Conservation (phyloP, 2,329 filamentous ascomycete species). For the Ilyonectria robusta region DNA sequence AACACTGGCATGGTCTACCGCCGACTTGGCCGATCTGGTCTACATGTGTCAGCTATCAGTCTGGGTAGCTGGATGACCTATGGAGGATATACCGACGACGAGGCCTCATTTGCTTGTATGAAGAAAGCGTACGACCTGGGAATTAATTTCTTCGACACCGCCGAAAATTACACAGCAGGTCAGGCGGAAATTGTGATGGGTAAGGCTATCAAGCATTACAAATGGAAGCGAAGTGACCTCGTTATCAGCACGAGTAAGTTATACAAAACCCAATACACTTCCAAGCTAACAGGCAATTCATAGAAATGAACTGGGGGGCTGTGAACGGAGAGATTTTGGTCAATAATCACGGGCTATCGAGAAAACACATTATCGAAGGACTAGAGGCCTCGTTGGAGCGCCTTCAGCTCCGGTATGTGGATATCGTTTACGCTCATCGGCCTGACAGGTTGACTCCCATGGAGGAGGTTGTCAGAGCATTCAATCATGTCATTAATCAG, state of each 20-base stretch:
- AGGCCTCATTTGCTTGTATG: constrained; percentile 72
- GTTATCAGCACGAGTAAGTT: constrained; percentile 68
- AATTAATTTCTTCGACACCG: constrained; percentile 75
- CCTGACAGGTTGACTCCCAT: constrained; percentile 78
- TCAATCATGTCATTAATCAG: constrained; percentile 77
- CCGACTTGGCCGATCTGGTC: constrained; percentile 64
- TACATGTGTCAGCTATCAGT: constrained; percentile 77
- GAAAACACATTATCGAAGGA: constrained; percentile 49
- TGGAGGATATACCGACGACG: constrained; percentile 74
- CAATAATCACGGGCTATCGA: too few relatives aligned
- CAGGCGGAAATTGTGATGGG: constrained; percentile 76
- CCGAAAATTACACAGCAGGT: constrained; percentile 71
- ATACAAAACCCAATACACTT: constrained; percentile 70
- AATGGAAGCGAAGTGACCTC: constrained; percentile 72
- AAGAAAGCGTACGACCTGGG: constrained; percentile 72
- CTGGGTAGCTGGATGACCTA: constrained; percentile 77
- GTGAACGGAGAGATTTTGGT: too few relatives aligned
- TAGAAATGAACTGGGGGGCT: too few relatives aligned
- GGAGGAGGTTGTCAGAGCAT: constrained; percentile 78
- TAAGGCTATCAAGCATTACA: constrained; percentile 69
- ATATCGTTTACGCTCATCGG: constrained; percentile 78
- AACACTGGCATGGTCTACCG: constrained; percentile 61
- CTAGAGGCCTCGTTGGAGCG: constrained; percentile 69
- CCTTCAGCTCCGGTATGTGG: constrained; percentile 72
- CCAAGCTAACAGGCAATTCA: too few relatives aligned